A percentile compares a stretch with the other conserved stretches of the same genome.
phyloP scores from a whole-genome alignment of 768 basidiomycete species.

The Wakefieldia striispora region DNA sequence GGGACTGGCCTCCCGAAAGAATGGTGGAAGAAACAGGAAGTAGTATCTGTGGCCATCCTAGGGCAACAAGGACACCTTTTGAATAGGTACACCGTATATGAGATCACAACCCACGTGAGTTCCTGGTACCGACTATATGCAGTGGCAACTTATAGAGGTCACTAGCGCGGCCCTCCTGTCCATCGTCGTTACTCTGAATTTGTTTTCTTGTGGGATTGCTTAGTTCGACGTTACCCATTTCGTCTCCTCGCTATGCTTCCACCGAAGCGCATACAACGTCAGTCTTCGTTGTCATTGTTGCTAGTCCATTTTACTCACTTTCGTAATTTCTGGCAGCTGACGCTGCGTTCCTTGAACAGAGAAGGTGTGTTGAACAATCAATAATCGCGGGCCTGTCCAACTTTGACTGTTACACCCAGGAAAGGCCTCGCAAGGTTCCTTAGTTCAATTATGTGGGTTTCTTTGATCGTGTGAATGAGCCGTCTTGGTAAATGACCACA shows the following conservation, averaged over 20 bases:
- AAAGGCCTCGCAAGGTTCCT: slow-evolving; percentile 79
- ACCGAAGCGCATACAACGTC: slow-evolving; percentile 89
- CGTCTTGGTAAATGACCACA: slow-evolving; percentile 23
- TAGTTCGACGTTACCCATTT: slow-evolving; percentile 89
- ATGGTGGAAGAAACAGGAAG: slow-evolving; percentile 88
- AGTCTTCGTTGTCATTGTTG: slow-evolving; percentile 31
- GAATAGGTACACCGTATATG: slow-evolving; percentile 84
- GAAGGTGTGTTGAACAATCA: slow-evolving; percentile 49
- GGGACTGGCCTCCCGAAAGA: slow-evolving; percentile 72
- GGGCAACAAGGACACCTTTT: slow-evolving; percentile 93
- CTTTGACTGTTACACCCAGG: slow-evolving; percentile 38
- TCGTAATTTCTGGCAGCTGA: slow-evolving; percentile 54
- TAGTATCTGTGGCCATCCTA: slow-evolving; percentile 63
- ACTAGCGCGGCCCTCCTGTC: slow-evolving; percentile 65
- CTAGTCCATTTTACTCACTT: slow-evolving; percentile 4
- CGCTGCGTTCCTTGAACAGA: slow-evolving; percentile 86
- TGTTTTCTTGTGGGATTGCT: slow-evolving; percentile 82
- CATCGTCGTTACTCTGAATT: slow-evolving; percentile 93
- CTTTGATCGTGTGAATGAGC: background rate
- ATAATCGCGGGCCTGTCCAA: background rate
- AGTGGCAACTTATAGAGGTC: slow-evolving; percentile 12
- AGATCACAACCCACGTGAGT: slow-evolving; percentile 73
- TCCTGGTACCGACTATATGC: slow-evolving; percentile 1
- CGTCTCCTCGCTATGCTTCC: slow-evolving; percentile 83
- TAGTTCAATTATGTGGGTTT: slow-evolving; percentile 68